Evolutionary conservation across 2,329 filamentous ascomycete species (phyloP).

Genomic region (Pleomassaria siparia): DNA sequence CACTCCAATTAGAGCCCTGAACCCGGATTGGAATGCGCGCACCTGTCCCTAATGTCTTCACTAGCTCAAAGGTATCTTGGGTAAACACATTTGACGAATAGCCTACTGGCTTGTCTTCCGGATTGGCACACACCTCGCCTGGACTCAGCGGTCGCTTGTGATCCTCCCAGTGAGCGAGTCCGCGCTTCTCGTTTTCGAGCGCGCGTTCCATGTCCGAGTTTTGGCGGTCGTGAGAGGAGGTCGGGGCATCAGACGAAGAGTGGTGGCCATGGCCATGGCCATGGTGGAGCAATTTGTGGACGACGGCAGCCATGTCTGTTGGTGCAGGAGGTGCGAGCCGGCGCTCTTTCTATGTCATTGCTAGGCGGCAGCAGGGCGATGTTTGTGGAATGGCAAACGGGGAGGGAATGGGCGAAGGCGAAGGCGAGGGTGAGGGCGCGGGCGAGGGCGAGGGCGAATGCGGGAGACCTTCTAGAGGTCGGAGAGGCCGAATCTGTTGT

Average conservation of each 20-base stretch:
- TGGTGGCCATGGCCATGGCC: slow-evolving; percentile 35
- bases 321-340: slow-evolving; percentile 15
- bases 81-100: slow-evolving; percentile 51
- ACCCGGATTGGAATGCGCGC: slow-evolving; percentile 20
- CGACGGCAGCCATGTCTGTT: slow-evolving; percentile 38
- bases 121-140: slow-evolving; percentile 47
- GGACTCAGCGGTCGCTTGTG: slow-evolving; percentile 44
- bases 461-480: slow-evolving; percentile 17
- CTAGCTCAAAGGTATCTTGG: slow-evolving; percentile 66
- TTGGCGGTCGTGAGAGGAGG: slow-evolving; percentile 33
- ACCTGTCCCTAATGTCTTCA: slow-evolving; percentile 78
- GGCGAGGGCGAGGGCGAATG: no score
- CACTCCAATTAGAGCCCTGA: slow-evolving; percentile 1
- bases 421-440: no score
- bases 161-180: slow-evolving; percentile 47
- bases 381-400: slow-evolving; percentile 14
- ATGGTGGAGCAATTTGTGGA: slow-evolving; percentile 42
- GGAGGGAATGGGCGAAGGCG: slow-evolving; percentile 1
- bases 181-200: slow-evolving; percentile 50
- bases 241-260: slow-evolving; percentile 23
- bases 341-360: slow-evolving; percentile 13
- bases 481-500: slow-evolving; percentile 19
- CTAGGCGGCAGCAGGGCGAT: slow-evolving; percentile 8
- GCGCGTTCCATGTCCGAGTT: slow-evolving; percentile 40
- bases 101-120: slow-evolving; percentile 48